Evolutionary conservation across 225 moss, liverwort and hornwort genomes (phyloP).

Genomic region (Physcomitrium patens): DNA sequence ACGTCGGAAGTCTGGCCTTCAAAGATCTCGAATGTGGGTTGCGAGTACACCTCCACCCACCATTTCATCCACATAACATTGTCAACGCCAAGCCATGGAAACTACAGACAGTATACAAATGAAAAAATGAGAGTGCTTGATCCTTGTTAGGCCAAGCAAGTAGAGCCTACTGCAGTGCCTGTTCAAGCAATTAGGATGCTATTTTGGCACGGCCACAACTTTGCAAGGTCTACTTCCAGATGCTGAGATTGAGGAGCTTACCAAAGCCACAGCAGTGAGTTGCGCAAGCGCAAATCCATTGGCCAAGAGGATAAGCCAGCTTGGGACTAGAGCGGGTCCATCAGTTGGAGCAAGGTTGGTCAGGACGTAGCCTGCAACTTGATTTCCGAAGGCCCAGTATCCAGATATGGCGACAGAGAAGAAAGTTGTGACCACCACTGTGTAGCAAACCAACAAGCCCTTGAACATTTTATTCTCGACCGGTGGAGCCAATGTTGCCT

Average conservation of each 20-base stretch:
- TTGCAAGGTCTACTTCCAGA: background rate
- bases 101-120: background rate
- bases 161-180: background rate
- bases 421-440: background rate
- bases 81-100: conserved; percentile 18
- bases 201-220: background rate
- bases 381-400: conserved; percentile 72
- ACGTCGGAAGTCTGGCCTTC: conserved; percentile 54
- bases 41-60: conserved; percentile 58
- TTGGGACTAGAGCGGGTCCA: conserved; percentile 52
- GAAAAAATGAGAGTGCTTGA: no score
- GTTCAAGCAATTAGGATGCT: background rate
- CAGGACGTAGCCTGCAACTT: conserved; percentile 51
- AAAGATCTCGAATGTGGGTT: conserved; percentile 73
- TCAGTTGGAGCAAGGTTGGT: conserved; percentile 51
- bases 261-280: conserved; percentile 60
- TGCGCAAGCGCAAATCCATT: conserved; percentile 57
- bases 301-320: conserved; percentile 55
- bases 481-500: background rate
- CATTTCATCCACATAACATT: background rate
- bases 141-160: background rate
- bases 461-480: background rate
- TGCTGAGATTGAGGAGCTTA: conserved; percentile 25
- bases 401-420: conserved; percentile 58
- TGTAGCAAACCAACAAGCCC: background rate